phyloP scores from a whole-genome alignment of 805 yeast genomes.

The Candida ulmi region DNA sequence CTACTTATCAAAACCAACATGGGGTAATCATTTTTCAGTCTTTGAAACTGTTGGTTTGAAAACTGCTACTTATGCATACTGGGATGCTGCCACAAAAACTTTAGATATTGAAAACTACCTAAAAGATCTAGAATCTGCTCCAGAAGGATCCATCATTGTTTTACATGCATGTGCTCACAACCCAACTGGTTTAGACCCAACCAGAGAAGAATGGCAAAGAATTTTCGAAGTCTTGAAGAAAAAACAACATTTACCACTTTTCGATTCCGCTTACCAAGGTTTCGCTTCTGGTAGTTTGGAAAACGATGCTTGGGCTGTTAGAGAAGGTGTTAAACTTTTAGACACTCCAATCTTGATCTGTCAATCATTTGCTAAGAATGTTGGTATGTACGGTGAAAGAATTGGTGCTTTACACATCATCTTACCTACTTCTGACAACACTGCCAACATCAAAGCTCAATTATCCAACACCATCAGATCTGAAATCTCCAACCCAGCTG shows the following conservation, averaged over 20 bases:
- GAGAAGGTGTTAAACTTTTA: constrained; percentile 46
- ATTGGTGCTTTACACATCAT: constrained; percentile 88
- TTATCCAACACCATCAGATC: constrained; percentile 70
- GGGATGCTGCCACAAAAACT: constrained; percentile 66
- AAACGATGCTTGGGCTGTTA: constrained; percentile 76
- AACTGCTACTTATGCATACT: constrained; percentile 76
- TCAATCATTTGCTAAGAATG: constrained; percentile 95
- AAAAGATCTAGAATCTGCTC: constrained; percentile 56
- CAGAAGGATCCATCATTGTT: constrained; percentile 70
- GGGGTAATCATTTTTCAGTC: constrained; percentile 93
- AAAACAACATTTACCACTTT: constrained; percentile 69
- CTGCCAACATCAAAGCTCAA: constrained; percentile 65
- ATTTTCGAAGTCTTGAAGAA: constrained; percentile 58
- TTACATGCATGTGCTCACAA: constrained; percentile 97
- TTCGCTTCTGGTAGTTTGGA: constrained; percentile 86
- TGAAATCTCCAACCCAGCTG: constrained; percentile 91
- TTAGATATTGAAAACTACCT: constrained; percentile 70
- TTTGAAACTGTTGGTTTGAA: constrained; percentile 65
- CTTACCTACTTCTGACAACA: constrained; percentile 38
- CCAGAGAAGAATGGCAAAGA: constrained; percentile 69
- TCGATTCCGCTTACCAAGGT: constrained; percentile 97
- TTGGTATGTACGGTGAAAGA: constrained; percentile 97
- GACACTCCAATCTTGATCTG: constrained; percentile 66
- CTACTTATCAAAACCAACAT: constrained; percentile 85
- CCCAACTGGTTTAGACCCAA: constrained; percentile 96